Conservation (phyloP, 768 basidiomycete genomes). For the Lactifluus volemus region DNA sequence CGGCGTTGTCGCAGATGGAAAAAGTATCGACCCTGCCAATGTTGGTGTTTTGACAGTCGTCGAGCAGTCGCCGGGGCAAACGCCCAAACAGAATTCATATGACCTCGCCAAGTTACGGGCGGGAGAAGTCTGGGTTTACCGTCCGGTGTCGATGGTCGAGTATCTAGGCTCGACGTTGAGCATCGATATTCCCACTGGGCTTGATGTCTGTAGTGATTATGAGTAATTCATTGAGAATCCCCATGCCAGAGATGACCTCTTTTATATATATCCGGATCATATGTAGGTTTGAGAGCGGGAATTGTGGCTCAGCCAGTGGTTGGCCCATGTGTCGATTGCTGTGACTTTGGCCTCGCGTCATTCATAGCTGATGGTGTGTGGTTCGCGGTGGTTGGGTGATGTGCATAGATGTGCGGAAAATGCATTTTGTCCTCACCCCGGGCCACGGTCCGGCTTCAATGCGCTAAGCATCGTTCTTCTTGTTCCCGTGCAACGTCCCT, state of each 20-base stretch:
- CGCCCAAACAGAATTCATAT: conserved; percentile 35
- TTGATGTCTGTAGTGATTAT: background rate
- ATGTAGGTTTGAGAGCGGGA: too few species aligned
- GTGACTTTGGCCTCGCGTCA: too few species aligned
- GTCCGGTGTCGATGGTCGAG: conserved; percentile 38
- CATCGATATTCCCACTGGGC: conserved; percentile 9
- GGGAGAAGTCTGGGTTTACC: conserved; percentile 52
- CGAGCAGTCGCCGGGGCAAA: conserved; percentile 41
- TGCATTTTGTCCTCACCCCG: too few species aligned
- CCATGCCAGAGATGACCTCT: background rate
- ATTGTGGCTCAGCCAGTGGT: too few species aligned
- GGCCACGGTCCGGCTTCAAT: too few species aligned
- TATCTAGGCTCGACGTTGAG: conserved; percentile 25
- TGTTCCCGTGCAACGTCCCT: too few species aligned
- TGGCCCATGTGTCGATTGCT: too few species aligned
- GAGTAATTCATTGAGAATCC: background rate
- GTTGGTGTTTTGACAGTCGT: conserved; percentile 41
- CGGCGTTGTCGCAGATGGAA: conserved; percentile 28
- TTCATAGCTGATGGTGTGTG: too few species aligned
- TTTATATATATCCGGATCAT: too few species aligned
- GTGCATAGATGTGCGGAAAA: too few species aligned
- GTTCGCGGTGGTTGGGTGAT: too few species aligned
- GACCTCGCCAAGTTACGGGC: conserved; percentile 35
- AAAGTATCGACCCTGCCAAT: conserved; percentile 30
- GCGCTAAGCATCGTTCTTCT: too few species aligned